These are phyloP conservation scores for Fusarium keratoplasticum DNA, from an alignment of 2,329 filamentous ascomycete species.

Conservation along the genomic window DNA sequence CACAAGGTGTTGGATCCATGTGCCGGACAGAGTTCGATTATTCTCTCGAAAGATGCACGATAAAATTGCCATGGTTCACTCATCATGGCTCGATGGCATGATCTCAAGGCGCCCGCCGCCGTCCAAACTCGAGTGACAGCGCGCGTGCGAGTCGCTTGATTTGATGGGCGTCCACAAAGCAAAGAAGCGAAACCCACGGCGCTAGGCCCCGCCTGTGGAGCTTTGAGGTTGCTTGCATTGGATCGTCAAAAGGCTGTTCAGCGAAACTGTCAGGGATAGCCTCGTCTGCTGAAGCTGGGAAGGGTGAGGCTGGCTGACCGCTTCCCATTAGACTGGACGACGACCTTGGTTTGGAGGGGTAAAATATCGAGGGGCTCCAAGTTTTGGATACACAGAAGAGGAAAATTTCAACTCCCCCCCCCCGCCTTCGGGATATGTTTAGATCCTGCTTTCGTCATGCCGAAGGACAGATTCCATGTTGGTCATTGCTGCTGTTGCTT, in stretches of 20 bases:
- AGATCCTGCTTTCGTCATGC: neutral
- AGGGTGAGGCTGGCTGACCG: constrained; percentile 46
- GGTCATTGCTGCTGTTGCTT: neutral
- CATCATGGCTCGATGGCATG: constrained; percentile 31
- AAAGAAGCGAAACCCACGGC: constrained; percentile 21
- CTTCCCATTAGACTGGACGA: constrained; percentile 39
- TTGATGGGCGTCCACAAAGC: constrained; percentile 13
- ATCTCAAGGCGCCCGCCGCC: constrained; percentile 31
- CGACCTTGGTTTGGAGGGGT: constrained; percentile 32
- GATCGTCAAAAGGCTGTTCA: constrained; percentile 15
- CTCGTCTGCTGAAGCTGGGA: constrained; percentile 38
- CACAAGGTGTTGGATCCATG: constrained; percentile 12
- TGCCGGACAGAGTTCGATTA: neutral
- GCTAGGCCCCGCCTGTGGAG: constrained; percentile 31
- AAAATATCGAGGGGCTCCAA: constrained; percentile 23
- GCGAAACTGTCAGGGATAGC: constrained; percentile 42
- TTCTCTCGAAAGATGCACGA: constrained; percentile 13
- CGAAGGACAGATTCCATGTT: constrained; percentile 9
- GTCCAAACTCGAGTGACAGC: constrained; percentile 4
- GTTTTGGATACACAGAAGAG: constrained; percentile 9
- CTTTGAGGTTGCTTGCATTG: constrained; percentile 23
- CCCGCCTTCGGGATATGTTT: constrained; percentile 2
- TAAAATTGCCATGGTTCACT: constrained; percentile 19
- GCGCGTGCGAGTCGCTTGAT: constrained; percentile 7
- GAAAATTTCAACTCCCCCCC: neutral